Evolutionary conservation across 73 alveolate species (phyloP), one percentile per base, ranked within the genome.

Genomic region (Paramecium sonneborni): DNA sequence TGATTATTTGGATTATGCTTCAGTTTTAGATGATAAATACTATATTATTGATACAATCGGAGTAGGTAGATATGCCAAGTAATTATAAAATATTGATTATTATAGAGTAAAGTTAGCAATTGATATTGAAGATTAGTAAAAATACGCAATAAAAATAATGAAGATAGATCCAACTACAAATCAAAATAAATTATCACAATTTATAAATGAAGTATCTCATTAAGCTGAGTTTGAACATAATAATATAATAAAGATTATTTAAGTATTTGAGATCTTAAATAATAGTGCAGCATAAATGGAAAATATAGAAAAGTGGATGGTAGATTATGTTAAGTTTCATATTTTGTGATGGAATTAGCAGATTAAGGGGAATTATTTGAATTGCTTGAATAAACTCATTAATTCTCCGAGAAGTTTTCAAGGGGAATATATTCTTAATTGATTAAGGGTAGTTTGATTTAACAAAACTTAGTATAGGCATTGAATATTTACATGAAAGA

Each of bases 341-440:
- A 79, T 34, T 79, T 79, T 39, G 90, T 79, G 10, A 79, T 79
- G 90, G 90, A 79, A 79, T 46, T 79, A 14, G 90, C 90, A 18
- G 90, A 79, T 24, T 79, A 79, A 43, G 90, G 90, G 0, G 90
- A 79, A 43, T 43, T 79, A 21, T 79, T 43, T 79, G 76, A 79
- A 79, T 46, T 79, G 15, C 44, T 79, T 44, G 90, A 79, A 46
- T 79, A 79, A 34, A 79, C 90, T 44, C 72, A 32, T 23, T 30
- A 30, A 43, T 79, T 79, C 90, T 79, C 90, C 14, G 90, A 79
- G 26, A 79, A 79, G 11, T 79, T 79, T 23, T 15, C 76, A 38
- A 79, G 90, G 44, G 34, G 32, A 32, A 44, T 79, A 18, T 79
- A 41, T 44, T 21, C 46, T 10, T 34, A 79, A 79, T 44, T 79